Evolutionary conservation across 2,329 filamentous ascomycete genomes (phyloP).

Genomic region (Colletotrichum echinochloae): DNA sequence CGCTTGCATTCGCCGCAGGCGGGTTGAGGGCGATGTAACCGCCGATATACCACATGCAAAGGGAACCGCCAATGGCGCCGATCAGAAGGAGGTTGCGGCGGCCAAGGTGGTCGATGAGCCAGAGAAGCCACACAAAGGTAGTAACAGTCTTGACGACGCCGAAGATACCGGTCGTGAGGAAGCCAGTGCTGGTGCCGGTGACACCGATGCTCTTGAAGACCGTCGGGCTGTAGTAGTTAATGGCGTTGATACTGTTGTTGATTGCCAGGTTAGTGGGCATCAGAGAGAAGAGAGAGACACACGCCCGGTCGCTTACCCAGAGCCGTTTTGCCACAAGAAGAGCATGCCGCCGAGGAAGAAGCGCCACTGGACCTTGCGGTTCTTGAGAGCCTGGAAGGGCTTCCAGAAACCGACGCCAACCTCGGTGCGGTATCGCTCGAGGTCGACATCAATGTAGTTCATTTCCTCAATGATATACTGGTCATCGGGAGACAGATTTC

Average conservation of each 20-base stretch:
- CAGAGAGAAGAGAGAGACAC: constrained; percentile 1
- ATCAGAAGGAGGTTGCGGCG: constrained; percentile 71
- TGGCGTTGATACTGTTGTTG: constrained; percentile 75
- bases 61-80: constrained; percentile 67
- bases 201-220: constrained; percentile 70
- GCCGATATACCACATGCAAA: constrained; percentile 72
- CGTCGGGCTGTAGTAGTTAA: constrained; percentile 80
- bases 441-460: constrained; percentile 74
- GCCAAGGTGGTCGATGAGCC: constrained; percentile 71
- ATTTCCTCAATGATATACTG: constrained; percentile 81
- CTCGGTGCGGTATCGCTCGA: constrained; percentile 71
- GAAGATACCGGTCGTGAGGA: constrained; percentile 78
- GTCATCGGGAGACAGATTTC: constrained; percentile 64
- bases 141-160: constrained; percentile 79
- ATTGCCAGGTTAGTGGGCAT: constrained; percentile 27
- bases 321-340: constrained; percentile 84
- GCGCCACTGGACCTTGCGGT: constrained; percentile 73
- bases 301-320: constrained; percentile 37
- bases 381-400: constrained; percentile 70
- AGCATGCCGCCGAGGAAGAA: constrained; percentile 80
- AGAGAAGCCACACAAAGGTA: constrained; percentile 77
- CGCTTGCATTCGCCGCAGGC: constrained; percentile 46
- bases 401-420: constrained; percentile 82
- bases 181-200: constrained; percentile 57
- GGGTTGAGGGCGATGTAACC: constrained; percentile 63